Conservation (phyloP, 1,284 basidiomycete genomes). For the Cutaneotrichosporon sp. region DNA sequence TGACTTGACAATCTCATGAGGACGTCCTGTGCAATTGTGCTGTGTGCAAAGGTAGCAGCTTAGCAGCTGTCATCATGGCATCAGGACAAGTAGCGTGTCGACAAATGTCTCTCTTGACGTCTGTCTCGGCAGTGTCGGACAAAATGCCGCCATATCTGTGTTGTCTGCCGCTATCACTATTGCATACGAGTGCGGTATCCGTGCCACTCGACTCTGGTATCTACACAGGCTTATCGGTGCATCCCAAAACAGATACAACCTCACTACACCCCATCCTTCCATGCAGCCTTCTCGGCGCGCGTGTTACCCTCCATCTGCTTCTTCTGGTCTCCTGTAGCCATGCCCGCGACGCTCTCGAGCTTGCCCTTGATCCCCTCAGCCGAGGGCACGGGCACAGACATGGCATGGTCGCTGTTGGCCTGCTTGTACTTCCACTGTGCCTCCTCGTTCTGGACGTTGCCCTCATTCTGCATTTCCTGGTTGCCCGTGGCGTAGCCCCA, state of each 20-base stretch:
- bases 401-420: constrained; percentile 20
- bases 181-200: too few species aligned
- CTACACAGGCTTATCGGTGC: too few species aligned
- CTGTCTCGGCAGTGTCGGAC: too few species aligned
- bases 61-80: too few species aligned
- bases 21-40: too few species aligned
- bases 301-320: constrained; percentile 46
- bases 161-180: too few species aligned
- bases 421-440: constrained; percentile 43
- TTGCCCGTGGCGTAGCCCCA: constrained; percentile 44
- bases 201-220: too few species aligned
- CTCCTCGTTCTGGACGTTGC: constrained; percentile 42
- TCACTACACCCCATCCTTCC: constrained; percentile 30
- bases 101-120: too few species aligned
- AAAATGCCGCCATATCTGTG: too few species aligned
- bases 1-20: too few species aligned
- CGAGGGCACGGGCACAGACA: constrained; percentile 24
- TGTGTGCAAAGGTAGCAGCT: too few species aligned
- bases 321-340: constrained; percentile 39
- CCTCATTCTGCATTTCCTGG: constrained; percentile 36
- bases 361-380: constrained; percentile 39
- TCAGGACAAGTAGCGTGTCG: too few species aligned
- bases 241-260: neutral
- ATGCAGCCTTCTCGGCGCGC: constrained; percentile 42
- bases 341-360: constrained; percentile 40